Evolutionary conservation across 2,329 filamentous ascomycete genomes (phyloP).

Genomic region (Orbilia javanica): DNA sequence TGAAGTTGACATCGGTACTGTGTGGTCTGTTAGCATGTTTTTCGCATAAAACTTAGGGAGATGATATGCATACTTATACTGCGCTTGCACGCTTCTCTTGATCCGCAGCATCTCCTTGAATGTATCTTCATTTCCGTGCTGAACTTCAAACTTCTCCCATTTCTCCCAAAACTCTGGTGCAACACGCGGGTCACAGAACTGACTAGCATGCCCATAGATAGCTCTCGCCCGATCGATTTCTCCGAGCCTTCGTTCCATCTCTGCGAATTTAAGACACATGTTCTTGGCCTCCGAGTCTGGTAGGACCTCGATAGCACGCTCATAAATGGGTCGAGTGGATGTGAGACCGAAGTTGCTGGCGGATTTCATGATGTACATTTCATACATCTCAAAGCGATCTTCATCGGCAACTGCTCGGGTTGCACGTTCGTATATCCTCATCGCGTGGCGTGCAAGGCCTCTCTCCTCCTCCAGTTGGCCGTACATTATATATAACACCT

Average conservation of each 20-base stretch:
- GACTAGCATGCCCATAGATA: conserved; percentile 95
- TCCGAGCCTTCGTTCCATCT: conserved; percentile 91
- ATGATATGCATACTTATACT: conserved; percentile 79
- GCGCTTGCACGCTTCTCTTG: conserved; percentile 95
- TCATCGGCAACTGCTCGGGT: conserved; percentile 95
- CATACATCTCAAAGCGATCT: conserved; percentile 96
- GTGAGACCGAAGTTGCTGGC: conserved; percentile 97
- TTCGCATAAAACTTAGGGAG: background rate
- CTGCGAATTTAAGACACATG: conserved; percentile 99
- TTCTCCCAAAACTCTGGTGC: conserved; percentile 92
- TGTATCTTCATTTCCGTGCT: conserved; percentile 98
- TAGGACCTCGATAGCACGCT: conserved; percentile 91
- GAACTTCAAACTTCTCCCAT: conserved; percentile 97
- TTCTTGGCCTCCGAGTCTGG: conserved; percentile 93
- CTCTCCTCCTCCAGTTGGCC: conserved; percentile 96
- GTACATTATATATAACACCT: conserved; percentile 97
- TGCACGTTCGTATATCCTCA: conserved; percentile 98
- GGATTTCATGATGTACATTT: conserved; percentile 99
- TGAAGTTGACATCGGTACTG: conserved; percentile 95
- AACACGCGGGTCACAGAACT: conserved; percentile 95
- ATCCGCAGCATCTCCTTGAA: conserved; percentile 99
- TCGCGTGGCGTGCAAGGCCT: conserved; percentile 92
- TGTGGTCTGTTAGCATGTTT: conserved; percentile 63
- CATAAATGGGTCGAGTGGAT: conserved; percentile 94
- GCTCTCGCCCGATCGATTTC: conserved; percentile 95